These are phyloP conservation scores for Ilyonectria destructans DNA, from an alignment of 2,329 filamentous ascomycete species.

Conservation along the genomic window DNA sequence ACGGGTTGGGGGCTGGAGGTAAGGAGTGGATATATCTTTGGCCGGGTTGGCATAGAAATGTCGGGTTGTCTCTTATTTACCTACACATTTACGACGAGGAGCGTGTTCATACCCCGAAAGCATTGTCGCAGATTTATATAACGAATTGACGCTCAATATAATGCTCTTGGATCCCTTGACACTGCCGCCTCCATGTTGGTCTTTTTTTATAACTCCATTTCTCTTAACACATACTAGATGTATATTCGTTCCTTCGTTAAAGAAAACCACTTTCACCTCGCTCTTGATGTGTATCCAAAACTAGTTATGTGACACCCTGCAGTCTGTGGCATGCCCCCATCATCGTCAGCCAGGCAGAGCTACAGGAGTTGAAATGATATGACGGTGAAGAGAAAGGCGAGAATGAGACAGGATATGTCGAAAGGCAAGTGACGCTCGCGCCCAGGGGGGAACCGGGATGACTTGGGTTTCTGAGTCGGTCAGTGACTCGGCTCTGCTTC, in stretches of 20 bases:
- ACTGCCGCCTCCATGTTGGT: constrained; percentile 3
- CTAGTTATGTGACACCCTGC: background rate
- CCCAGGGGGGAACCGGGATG: background rate
- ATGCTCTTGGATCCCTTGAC: background rate
- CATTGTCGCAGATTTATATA: constrained; percentile 9
- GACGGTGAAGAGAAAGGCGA: constrained; percentile 11
- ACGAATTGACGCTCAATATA: constrained; percentile 20
- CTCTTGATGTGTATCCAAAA: background rate
- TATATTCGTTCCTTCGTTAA: constrained; percentile 16
- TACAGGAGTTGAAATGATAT: constrained; percentile 12
- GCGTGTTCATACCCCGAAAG: constrained; percentile 19
- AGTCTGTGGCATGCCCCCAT: background rate
- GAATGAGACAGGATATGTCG: constrained; percentile 9
- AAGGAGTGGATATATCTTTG: constrained; percentile 49
- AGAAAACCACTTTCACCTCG: background rate
- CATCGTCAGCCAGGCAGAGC: background rate
- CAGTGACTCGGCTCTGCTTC: background rate
- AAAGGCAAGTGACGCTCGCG: constrained; percentile 8
- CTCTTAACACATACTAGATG: background rate
- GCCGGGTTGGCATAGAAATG: background rate
- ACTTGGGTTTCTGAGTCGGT: constrained; percentile 3
- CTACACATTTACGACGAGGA: constrained; percentile 12
- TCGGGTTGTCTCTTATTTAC: constrained; percentile 5
- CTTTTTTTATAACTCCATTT: constrained; percentile 1
- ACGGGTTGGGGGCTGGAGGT: constrained; percentile 94